These are phyloP conservation scores for Solanum habrochaites DNA, from an alignment of 257 asterid genomes.

Conservation along the genomic window DNA sequence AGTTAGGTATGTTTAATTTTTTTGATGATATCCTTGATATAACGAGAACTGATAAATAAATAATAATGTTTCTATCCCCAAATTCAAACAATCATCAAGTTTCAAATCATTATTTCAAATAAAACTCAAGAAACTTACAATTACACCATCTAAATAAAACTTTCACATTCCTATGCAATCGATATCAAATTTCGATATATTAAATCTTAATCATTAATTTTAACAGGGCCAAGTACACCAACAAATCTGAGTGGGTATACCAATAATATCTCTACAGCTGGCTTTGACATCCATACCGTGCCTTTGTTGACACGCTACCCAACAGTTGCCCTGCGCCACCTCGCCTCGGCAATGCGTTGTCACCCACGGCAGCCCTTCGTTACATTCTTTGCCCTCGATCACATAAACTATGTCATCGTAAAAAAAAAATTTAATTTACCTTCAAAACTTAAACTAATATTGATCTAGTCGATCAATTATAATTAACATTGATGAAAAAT, in stretches of 20 bases:
- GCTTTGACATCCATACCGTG: not conserved
- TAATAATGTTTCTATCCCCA: too few relatives aligned
- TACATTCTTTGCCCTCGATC: not conserved
- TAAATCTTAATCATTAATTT: not conserved
- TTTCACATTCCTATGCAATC: too few relatives aligned
- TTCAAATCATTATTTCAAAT: too few relatives aligned
- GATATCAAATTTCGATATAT: not conserved
- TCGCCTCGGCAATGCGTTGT: not conserved
- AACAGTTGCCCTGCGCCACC: not conserved
- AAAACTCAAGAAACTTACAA: too few relatives aligned
- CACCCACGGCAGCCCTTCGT: not conserved
- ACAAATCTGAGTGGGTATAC: not conserved
- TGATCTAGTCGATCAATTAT: not conserved
- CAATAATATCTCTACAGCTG: not conserved
- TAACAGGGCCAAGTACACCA: not conserved
- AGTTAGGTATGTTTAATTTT: too few relatives aligned
- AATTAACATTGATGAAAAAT: not conserved
- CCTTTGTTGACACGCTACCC: not conserved
- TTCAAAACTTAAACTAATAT: too few relatives aligned
- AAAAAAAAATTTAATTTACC: not conserved
- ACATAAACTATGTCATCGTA: not conserved
- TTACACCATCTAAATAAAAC: too few relatives aligned
- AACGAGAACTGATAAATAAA: too few relatives aligned
- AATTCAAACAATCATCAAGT: too few relatives aligned
- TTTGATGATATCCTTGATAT: too few relatives aligned